Evolutionary conservation across 352 stramenopile species (phyloP).

Genomic region (Phytophthora colocasiae): DNA sequence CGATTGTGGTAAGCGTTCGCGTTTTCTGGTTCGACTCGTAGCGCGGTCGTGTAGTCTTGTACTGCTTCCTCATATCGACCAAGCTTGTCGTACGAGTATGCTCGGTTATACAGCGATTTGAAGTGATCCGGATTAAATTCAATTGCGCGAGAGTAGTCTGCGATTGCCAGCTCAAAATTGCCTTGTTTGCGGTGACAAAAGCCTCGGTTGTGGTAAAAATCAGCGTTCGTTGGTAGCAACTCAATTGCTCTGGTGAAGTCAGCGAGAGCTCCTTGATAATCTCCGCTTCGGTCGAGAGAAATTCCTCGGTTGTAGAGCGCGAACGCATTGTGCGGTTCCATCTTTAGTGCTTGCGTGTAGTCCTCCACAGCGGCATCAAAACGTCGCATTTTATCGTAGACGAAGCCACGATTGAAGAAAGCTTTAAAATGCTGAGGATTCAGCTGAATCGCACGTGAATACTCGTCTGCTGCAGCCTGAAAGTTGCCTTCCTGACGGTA

Average conservation of each 20-base stretch:
- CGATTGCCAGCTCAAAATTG: constrained; percentile 80
- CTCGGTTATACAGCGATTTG: constrained; percentile 91
- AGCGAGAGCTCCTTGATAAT: constrained; percentile 82
- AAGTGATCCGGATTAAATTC: constrained; percentile 79
- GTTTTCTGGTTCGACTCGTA: constrained; percentile 73
- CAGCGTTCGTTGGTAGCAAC: constrained; percentile 72
- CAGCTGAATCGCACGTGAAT: constrained; percentile 75
- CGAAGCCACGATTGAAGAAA: constrained; percentile 90
- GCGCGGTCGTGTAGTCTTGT: constrained; percentile 76
- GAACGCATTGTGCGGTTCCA: constrained; percentile 81
- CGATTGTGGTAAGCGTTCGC: constrained; percentile 88
- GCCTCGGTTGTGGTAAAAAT: constrained; percentile 88
- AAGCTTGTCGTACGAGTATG: constrained; percentile 89
- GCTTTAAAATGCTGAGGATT: constrained; percentile 89
- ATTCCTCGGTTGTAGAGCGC: constrained; percentile 89
- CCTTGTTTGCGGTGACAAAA: constrained; percentile 87
- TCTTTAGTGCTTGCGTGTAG: constrained; percentile 71
- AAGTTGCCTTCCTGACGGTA: constrained; percentile 87
- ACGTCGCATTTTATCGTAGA: constrained; percentile 78
- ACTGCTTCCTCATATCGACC: constrained; percentile 70
- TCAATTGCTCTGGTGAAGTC: constrained; percentile 87
- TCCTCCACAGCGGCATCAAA: constrained; percentile 84
- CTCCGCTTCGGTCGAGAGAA: constrained; percentile 80
- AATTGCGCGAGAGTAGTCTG: constrained; percentile 81
- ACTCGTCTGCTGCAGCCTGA: constrained; percentile 74